A percentile compares a stretch with the other conserved stretches of the same genome.
phyloP scores from a whole-genome alignment of 148 eudicot species.

The Amaranthus cruentus region DNA sequence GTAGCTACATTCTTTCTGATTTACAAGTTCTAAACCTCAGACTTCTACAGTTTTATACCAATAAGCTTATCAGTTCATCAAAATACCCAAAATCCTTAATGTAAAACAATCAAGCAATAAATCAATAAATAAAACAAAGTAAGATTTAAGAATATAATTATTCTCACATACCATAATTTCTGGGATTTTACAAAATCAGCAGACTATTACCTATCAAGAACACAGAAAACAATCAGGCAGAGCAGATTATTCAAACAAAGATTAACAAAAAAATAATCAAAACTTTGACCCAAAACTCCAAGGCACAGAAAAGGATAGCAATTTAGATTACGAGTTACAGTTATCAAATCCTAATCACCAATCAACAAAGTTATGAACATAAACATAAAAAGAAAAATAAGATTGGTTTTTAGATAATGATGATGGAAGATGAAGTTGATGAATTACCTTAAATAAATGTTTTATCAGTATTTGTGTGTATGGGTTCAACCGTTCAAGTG shows the following conservation, averaged over 20 bases:
- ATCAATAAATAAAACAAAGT: conserved; percentile 1
- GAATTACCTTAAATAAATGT: conserved; percentile 1
- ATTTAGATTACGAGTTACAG: neutral
- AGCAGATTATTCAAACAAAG: neutral
- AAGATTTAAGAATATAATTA: neutral
- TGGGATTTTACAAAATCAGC: conserved; percentile 1
- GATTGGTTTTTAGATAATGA: neutral
- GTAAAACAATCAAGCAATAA: conserved; percentile 1
- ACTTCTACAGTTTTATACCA: conserved; percentile 5
- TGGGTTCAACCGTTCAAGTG: neutral
- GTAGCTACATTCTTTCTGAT: neutral
- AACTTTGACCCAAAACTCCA: neutral
- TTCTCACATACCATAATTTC: conserved; percentile 20
- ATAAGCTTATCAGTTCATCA: conserved; percentile 2
- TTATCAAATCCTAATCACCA: conserved; percentile 2
- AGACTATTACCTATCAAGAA: conserved; percentile 18
- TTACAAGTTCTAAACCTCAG: conserved; percentile 1
- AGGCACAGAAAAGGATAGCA: neutral
- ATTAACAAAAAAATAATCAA: neutral
- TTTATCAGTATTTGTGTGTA: neutral
- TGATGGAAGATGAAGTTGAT: neutral
- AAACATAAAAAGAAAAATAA: neutral
- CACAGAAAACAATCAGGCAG: neutral
- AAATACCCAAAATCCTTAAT: neutral
- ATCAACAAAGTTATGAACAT: neutral